Base-by-base conservation (phyloP, 345 rosid genomes). In the Populus nigra region DNA sequence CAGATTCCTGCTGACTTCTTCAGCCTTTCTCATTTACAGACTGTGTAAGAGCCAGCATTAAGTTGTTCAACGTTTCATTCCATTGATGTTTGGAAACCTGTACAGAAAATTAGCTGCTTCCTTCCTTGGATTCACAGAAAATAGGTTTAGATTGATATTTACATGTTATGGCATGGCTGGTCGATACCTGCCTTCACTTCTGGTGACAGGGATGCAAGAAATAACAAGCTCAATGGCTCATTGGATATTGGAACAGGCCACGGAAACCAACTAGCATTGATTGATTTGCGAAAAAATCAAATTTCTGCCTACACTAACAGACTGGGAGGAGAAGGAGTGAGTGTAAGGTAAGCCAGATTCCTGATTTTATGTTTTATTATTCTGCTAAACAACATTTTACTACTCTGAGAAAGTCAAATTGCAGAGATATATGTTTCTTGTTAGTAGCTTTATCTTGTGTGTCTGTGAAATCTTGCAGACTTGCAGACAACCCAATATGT, bases 401-500 rank as follows among this genome's bases (percentile, higher is more conserved):
- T 16, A 8, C 61, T 13, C 15, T 47, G 62, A 29, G 22, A 45
- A 62, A n/a, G 38, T 20, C 10, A 20, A 75, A 47, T 20, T 8
- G 49, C 71, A 7, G 27, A 33, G 57, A 43, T 36, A 16, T 7
- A 17, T 35, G 57, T 25, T 36, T 61, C 15, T 63, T 29, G 27
- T 49, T 22, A 2, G 15, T 12, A 65, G 17, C 69, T 61, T 49
- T 17, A 16, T 2, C 33, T 70, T 57, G 57, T 50, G 68, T 33
- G 63, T 59, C 57, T 59, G 31, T 22, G 39, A 45, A 75, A 65
- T 10, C 80, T 18, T 77, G 87, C 93, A 94, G 99, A 83, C 91
- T 96, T 80, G 75, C 74, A 16, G 82, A 33, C 22, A 93, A 94
- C 79, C 98, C 90, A 25, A 77, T 89, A 73, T 96, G 98, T 74